phyloP scores from a whole-genome alignment of 305 asterid species.

The Fraxinus sp. region DNA sequence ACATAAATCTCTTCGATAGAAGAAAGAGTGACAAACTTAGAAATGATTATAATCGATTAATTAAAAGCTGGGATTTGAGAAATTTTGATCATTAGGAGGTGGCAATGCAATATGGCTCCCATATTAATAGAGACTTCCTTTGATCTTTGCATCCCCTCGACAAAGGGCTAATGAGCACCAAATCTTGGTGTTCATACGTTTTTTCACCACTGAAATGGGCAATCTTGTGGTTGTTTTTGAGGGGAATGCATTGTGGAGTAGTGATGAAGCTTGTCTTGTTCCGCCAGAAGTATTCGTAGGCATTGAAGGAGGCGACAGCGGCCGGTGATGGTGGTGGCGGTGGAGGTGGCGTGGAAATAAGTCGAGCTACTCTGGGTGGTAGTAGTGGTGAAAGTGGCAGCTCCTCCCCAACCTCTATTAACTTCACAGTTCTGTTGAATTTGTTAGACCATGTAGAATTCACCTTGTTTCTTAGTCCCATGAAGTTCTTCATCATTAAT shows the following conservation, averaged over 20 bases:
- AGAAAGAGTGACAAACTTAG: conserved; percentile 11
- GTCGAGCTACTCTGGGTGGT: conserved; percentile 26
- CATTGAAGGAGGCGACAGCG: conserved; percentile 45
- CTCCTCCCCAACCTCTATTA: neutral
- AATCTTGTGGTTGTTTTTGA: conserved; percentile 21
- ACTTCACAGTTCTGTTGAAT: conserved; percentile 29
- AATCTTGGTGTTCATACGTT: conserved; percentile 30
- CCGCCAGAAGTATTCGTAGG: conserved; percentile 77
- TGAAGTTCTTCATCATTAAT: conserved; percentile 40
- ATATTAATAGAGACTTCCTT: conserved; percentile 38
- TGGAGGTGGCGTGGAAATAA: conserved; percentile 31
- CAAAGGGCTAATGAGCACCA: conserved; percentile 33
- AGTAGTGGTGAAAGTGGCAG: conserved; percentile 36
- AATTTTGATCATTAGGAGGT: conserved; percentile 38
- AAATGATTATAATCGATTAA: conserved; percentile 7
- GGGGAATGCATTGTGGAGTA: conserved; percentile 1
- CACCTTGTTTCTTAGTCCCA: conserved; percentile 38
- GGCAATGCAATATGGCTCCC: conserved; percentile 68
- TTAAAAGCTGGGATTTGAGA: conserved; percentile 23
- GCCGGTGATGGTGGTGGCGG: conserved; percentile 9
- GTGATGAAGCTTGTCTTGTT: conserved; percentile 33
- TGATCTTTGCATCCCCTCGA: conserved; percentile 59
- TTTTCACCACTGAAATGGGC: conserved; percentile 2
- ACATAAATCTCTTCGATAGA: conserved; percentile 9
- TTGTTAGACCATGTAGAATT: conserved; percentile 40